Base-by-base conservation (phyloP, 2,329 filamentous ascomycete genomes). In the Hymenoscyphus repandus region DNA sequence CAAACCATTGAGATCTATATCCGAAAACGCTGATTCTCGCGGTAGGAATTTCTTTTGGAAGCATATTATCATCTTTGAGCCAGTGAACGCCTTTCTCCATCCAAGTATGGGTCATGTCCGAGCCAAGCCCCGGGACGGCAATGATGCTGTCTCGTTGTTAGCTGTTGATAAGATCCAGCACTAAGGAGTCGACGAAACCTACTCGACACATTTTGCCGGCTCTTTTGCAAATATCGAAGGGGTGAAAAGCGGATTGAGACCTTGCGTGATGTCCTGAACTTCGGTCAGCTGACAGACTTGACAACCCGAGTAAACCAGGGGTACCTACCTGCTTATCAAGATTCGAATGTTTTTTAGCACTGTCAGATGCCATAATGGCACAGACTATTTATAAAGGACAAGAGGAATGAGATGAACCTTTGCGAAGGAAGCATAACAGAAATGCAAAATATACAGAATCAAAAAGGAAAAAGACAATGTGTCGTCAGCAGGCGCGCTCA, bases 1-100 rank as follows among this genome's bases (percentile, higher is more conserved):
- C 49, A 22, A 37, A 12, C 49, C 49, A 51, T 27, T 37, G 36
- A 5, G 49, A 51, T 22, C 44, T 39, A 20, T 51, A 51, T 12
- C 37, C 32, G 31, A 47, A 51, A 17, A 51, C 17, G 33, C 36
- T 36, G 15, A 51, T 42, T 31, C 49, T 36, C 18, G 49, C 43
- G 22, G 42, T 43, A 10, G 49, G 49, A 15, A 47, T 41, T 6
- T 17, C 44, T 12, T 32, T 41, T 13, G 7, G 34, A 31, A 51
- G 22, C 17, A 45, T 44, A n/a, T 51, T 27, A 7, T n/a, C n/a
- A 31, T 47, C 38, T 39, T n/a, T 17, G 13, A 36, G 27, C 47
- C 47, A 49, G 31, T 49, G 36, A 22, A 42, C n/a, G 22, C 22
- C 22, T 27, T 27, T 27, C 22, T 27, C 22, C 22, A 27, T 27